phyloP scores from a whole-genome alignment of 2,329 filamentous ascomycete species.

The Aspergillus sp. region DNA sequence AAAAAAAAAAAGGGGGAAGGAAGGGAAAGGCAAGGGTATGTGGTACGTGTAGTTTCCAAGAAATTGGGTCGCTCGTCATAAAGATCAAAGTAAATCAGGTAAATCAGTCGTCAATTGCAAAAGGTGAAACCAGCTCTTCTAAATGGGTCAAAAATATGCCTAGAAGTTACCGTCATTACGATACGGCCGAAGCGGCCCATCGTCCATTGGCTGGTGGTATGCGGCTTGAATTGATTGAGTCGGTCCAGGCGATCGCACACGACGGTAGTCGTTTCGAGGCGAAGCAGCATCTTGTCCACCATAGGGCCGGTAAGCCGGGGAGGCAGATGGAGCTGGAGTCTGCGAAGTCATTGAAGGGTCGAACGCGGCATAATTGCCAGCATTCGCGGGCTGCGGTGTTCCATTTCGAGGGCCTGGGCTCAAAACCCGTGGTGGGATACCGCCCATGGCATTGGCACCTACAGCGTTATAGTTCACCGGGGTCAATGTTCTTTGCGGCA shows the following conservation, averaged over 20 bases:
- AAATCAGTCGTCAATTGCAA: conserved; percentile 17
- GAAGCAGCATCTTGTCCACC: conserved; percentile 13
- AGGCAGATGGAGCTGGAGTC: conserved; percentile 4
- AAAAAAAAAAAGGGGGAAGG: no score
- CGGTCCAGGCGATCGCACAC: no score
- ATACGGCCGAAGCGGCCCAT: not conserved
- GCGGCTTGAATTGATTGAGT: not conserved
- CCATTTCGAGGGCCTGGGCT: conserved; percentile 2
- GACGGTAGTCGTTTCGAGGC: not conserved
- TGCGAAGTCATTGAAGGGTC: conserved; percentile 9
- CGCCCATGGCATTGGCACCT: conserved; percentile 5
- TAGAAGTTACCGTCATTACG: conserved; percentile 8
- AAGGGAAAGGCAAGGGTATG: not conserved
- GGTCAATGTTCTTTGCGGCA: not conserved
- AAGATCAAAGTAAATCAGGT: conserved; percentile 3
- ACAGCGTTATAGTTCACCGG: conserved; percentile 7
- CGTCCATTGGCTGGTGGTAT: no score
- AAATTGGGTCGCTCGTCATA: conserved; percentile 3
- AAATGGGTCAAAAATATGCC: not conserved
- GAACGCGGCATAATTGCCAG: conserved; percentile 16
- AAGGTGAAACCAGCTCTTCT: conserved; percentile 22
- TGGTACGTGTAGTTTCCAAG: conserved; percentile 6
- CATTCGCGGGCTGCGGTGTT: conserved; percentile 5
- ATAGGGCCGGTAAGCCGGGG: conserved; percentile 13
- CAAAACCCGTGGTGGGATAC: conserved; percentile 2